These are phyloP conservation scores for Lasiosphaeriaceae sp. DNA, from an alignment of 495 filamentous ascomycete species.

Conservation along the genomic window DNA sequence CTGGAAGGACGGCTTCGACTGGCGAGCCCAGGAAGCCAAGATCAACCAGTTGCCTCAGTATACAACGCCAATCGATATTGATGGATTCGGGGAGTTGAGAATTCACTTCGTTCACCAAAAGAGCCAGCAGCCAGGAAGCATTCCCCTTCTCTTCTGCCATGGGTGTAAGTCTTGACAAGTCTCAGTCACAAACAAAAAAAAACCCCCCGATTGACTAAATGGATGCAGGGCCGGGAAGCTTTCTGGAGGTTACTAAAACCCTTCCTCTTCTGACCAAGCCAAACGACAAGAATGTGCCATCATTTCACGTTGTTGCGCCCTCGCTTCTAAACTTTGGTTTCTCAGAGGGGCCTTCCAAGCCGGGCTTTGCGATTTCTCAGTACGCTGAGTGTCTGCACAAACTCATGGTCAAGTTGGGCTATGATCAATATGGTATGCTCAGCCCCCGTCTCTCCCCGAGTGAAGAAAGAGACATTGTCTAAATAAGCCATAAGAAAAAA, in stretches of 20 bases:
- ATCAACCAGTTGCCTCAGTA: slow-evolving; percentile 57
- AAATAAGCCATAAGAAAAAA: slow-evolving; percentile 10
- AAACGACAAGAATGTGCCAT: slow-evolving; percentile 35
- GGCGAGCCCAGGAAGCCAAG: slow-evolving; percentile 40
- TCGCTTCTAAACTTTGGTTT: slow-evolving; percentile 52
- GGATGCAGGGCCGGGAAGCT: slow-evolving; percentile 59
- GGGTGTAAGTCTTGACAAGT: slow-evolving; percentile 40
- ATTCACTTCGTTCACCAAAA: slow-evolving; percentile 55
- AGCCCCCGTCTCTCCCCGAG: slow-evolving; percentile 25
- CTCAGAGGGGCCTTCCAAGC: slow-evolving; percentile 7
- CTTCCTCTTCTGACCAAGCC: slow-evolving; percentile 49
- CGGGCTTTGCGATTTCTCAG: slow-evolving; percentile 12
- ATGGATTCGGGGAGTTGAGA: slow-evolving; percentile 43
- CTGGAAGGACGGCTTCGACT: slow-evolving; percentile 47
- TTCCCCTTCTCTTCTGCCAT: slow-evolving; percentile 55
- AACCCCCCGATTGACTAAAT: not conserved
- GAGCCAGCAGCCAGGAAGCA: slow-evolving; percentile 37
- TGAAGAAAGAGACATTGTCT: not conserved
- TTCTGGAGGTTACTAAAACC: slow-evolving; percentile 63
- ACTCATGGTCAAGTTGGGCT: slow-evolving; percentile 16
- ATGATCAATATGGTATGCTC: slow-evolving; percentile 4
- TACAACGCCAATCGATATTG: slow-evolving; percentile 44
- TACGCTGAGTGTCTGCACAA: slow-evolving; percentile 16
- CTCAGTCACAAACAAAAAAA: not conserved
- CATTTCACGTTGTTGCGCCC: slow-evolving; percentile 65